A percentile compares a stretch with the other conserved stretches of the same genome.
Conservation (phyloP, 257 asterid genomes). For the Paraleonurus japonicus region DNA sequence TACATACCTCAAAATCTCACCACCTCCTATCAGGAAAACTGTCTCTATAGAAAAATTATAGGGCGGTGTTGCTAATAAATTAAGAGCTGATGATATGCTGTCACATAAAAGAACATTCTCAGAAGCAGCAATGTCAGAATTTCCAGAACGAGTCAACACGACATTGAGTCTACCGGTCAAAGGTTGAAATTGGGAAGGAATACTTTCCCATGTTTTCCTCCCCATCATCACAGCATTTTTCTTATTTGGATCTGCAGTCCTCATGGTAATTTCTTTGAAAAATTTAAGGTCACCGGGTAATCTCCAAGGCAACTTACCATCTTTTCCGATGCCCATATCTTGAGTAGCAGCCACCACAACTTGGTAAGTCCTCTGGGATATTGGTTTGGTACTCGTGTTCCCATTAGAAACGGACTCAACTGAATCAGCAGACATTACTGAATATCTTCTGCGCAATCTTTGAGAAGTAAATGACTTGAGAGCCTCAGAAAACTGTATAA, state of each 20-base stretch:
- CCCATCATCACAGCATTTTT: slow-evolving; percentile 97
- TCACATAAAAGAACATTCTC: slow-evolving; percentile 69
- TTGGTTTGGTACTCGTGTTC: slow-evolving; percentile 26
- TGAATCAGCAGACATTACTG: slow-evolving; percentile 52
- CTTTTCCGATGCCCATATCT: slow-evolving; percentile 91
- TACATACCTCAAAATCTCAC: slow-evolving; percentile 76
- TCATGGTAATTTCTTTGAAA: slow-evolving; percentile 74
- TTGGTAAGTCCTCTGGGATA: slow-evolving; percentile 62
- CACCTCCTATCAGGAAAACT: slow-evolving; percentile 93
- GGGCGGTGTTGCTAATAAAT: slow-evolving; percentile 68
- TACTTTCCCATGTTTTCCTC: slow-evolving; percentile 97
- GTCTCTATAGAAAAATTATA: slow-evolving; percentile 62
- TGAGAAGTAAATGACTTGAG: slow-evolving; percentile 13
- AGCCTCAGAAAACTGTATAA: slow-evolving; percentile 23
- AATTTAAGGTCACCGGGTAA: slow-evolving; percentile 85
- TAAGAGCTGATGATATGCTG: slow-evolving; percentile 66
- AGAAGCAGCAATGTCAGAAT: slow-evolving; percentile 43
- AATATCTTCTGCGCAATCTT: slow-evolving; percentile 33
- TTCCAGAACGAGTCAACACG: slow-evolving; percentile 76
- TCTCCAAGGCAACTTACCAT: slow-evolving; percentile 86
- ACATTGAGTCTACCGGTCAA: slow-evolving; percentile 93
- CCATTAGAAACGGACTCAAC: slow-evolving; percentile 39
- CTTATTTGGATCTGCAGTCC: slow-evolving; percentile 59
- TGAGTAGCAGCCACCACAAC: slow-evolving; percentile 93
- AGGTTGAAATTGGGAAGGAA: slow-evolving; percentile 74